Evolutionary conservation across 495 filamentous ascomycete species (phyloP).

Genomic region (Evernia prunastri): DNA sequence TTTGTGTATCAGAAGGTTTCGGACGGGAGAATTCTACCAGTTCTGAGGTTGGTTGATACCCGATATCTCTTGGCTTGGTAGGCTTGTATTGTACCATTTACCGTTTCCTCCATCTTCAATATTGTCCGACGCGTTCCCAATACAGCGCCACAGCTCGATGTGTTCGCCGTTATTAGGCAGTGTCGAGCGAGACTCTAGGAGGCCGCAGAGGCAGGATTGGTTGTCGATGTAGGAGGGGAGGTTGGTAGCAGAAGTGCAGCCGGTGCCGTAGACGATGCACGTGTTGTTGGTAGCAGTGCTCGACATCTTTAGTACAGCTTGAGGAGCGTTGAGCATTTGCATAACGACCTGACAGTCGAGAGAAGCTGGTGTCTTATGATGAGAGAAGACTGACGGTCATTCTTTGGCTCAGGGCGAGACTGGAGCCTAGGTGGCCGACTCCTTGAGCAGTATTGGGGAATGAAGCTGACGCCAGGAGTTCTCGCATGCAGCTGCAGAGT

Average conservation of each 20-base stretch:
- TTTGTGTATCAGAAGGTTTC: background rate
- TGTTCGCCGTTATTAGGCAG: conserved; percentile 18
- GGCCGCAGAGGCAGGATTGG: conserved; percentile 21
- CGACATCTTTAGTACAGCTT: conserved; percentile 17
- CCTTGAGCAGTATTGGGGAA: background rate
- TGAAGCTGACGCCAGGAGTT: background rate
- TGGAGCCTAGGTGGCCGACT: background rate
- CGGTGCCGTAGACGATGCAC: conserved; percentile 18
- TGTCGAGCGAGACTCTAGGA: conserved; percentile 16
- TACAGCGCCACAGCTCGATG: conserved; percentile 21
- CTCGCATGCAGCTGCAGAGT: background rate
- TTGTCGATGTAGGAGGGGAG: conserved; percentile 22
- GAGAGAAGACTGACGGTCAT: background rate
- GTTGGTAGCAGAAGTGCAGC: conserved; percentile 20
- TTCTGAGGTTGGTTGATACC: conserved; percentile 22
- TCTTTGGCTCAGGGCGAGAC: background rate
- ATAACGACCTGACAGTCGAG: conserved; percentile 5
- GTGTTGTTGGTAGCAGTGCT: conserved; percentile 11
- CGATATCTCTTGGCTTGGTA: conserved; percentile 22
- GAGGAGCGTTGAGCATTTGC: conserved; percentile 7
- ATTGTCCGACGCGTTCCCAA: conserved; percentile 19
- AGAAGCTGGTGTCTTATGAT: background rate
- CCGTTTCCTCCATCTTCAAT: conserved; percentile 14
- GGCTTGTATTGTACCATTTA: conserved; percentile 24
- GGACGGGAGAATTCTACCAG: conserved; percentile 2